Evolutionary conservation across 2,329 filamentous ascomycete genomes (phyloP).

Genomic region (Thielaviopsis punctulata): DNA sequence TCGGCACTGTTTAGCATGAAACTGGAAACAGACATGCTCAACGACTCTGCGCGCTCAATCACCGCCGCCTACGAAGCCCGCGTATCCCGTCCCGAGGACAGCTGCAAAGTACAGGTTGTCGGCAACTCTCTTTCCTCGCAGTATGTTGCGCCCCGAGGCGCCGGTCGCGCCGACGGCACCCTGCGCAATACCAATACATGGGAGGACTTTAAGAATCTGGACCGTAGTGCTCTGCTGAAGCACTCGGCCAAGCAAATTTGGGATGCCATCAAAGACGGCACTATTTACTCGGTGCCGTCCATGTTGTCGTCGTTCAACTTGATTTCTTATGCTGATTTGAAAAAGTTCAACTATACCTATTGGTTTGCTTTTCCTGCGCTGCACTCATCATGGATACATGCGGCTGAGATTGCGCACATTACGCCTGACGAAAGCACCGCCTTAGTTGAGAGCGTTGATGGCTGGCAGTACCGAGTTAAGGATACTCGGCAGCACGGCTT

Average conservation of each 20-base stretch:
- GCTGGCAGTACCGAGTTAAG: constrained; percentile 63
- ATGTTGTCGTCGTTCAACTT: constrained; percentile 77
- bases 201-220: constrained; percentile 74
- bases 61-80: constrained; percentile 81
- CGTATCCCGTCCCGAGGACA: constrained; percentile 53
- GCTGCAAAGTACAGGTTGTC: constrained; percentile 78
- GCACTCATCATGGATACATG: constrained; percentile 66
- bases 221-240: constrained; percentile 28
- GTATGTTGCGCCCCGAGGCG: constrained; percentile 46
- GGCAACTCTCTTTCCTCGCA: constrained; percentile 56
- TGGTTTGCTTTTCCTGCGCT: constrained; percentile 94
- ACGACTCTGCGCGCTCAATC: constrained; percentile 76
- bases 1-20: constrained; percentile 81
- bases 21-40: constrained; percentile 91
- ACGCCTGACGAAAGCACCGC: constrained; percentile 53
- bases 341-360: constrained; percentile 96
- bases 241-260: constrained; percentile 48
- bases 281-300: constrained; percentile 87
- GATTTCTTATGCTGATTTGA: constrained; percentile 85
- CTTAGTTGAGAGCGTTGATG: constrained; percentile 68
- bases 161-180: constrained; percentile 74
- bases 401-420: constrained; percentile 37
- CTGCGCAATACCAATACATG: constrained; percentile 95
- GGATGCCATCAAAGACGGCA: constrained; percentile 93
- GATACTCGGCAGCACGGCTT: constrained; percentile 83